phyloP scores from a whole-genome alignment of 768 basidiomycete species.

The Lepiota brunneoincarnata region DNA sequence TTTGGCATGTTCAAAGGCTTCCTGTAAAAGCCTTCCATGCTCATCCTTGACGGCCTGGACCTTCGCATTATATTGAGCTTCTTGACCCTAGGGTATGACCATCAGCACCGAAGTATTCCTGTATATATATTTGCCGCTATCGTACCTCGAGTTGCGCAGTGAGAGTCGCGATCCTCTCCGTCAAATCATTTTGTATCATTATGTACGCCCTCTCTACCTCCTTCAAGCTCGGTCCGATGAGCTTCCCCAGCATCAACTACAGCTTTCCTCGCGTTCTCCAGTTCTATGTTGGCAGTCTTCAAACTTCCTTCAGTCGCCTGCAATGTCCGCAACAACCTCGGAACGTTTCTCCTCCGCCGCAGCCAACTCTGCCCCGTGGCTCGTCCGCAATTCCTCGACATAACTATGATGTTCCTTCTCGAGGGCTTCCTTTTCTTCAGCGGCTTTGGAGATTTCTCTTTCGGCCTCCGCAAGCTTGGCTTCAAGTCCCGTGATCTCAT shows the following conservation, averaged over 20 bases:
- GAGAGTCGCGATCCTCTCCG: slow-evolving; percentile 54
- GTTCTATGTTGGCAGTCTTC: slow-evolving; percentile 37
- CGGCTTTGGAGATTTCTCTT: slow-evolving; percentile 29
- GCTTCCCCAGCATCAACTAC: slow-evolving; percentile 43
- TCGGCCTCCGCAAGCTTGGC: slow-evolving; percentile 47
- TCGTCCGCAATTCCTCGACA: slow-evolving; percentile 36
- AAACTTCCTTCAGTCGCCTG: slow-evolving; percentile 47
- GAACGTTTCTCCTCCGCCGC: slow-evolving; percentile 42
- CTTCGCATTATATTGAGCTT: slow-evolving; percentile 63
- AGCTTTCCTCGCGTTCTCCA: slow-evolving; percentile 47
- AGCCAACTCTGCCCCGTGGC: slow-evolving; percentile 46
- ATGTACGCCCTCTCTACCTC: slow-evolving; percentile 50
- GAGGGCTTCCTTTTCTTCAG: slow-evolving; percentile 44
- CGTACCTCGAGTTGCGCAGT: slow-evolving; percentile 64
- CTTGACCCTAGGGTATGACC: slow-evolving; percentile 52
- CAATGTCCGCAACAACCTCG: slow-evolving; percentile 39
- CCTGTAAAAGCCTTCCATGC: slow-evolving; percentile 56
- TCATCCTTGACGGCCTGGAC: slow-evolving; percentile 66
- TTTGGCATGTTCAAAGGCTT: slow-evolving; percentile 79
- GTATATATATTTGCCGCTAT: slow-evolving; percentile 3
- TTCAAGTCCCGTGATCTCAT: slow-evolving; percentile 50
- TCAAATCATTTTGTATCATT: slow-evolving; percentile 48
- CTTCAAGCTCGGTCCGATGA: slow-evolving; percentile 45
- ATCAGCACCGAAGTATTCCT: slow-evolving; percentile 7
- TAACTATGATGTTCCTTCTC: slow-evolving; percentile 43